Evolutionary conservation across 1,284 basidiomycete genomes (phyloP), one percentile per base, ranked within the genome.

Genomic region (Chiua sp.): DNA sequence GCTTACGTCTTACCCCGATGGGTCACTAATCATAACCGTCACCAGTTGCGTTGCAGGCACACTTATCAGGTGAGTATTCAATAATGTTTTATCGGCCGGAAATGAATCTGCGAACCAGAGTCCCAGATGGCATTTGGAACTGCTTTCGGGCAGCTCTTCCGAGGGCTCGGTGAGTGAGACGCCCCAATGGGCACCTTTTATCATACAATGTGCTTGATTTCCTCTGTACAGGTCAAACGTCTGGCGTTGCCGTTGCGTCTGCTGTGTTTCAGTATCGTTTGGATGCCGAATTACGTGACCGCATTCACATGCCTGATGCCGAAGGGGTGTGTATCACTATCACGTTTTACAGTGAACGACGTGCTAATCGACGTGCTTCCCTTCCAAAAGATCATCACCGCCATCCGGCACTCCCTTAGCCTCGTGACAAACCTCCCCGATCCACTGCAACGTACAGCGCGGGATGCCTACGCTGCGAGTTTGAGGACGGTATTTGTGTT

Each of bases 21-120:
- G 11, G 22, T 39, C 23, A 8, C 35, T 68, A 32, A 65, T 44
- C 15, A 12, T 22, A 3, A 28, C 23, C 12, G 52, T 28, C 16
- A 23, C 33, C 12, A 70, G 68, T 67, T 20, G 65, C 68, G 1
- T 47, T 67, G 15, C 68, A 68, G 20, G 59, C 68, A 0, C 68
- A 67, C 37, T 47, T 66, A 51, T 51, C 68, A 0, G 67, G 65
- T 69, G 47, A 13, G 65, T 48, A n/a, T 32, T 33, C 20, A 39
- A 20, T 7, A 7, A 20, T 20, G 10, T n/a, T 39, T 20, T 5
- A 20, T 39, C 16, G 4, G 16, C 2, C 7, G 18, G 37, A 39
- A 20, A 20, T 18, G 18, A 3, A 39, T 39, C 20, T 39, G 18
- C 18, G 37, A 39, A 18, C 8, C 37, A 56, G 55, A 56, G 10